These are phyloP conservation scores for Cenchrus americanus DNA, from an alignment of 176 grass and related monocot genomes.

Conservation along the genomic window DNA sequence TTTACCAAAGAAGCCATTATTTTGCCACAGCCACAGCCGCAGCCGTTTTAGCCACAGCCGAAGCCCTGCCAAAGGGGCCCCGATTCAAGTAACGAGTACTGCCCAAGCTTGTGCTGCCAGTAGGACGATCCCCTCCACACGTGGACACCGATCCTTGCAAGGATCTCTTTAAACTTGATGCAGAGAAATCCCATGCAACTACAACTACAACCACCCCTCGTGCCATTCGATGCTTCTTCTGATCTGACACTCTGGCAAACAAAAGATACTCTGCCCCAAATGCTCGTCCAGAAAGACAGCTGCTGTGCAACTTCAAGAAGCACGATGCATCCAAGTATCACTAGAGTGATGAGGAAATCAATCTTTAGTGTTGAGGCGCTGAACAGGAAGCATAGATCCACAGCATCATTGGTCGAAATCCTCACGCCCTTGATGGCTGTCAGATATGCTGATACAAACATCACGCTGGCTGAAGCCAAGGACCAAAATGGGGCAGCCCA, in stretches of 20 bases:
- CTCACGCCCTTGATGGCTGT: neutral
- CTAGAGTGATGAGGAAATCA: neutral
- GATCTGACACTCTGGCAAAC: neutral
- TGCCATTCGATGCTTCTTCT: no score
- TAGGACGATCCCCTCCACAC: neutral
- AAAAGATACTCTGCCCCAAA: slow-evolving; percentile 28
- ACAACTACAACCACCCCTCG: no score
- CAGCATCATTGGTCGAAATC: no score
- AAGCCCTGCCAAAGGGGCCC: no score
- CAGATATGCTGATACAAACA: neutral
- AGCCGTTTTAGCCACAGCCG: no score
- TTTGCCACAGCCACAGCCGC: no score
- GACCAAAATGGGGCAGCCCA: neutral
- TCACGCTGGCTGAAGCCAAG: neutral
- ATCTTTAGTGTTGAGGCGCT: neutral
- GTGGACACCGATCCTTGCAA: no score
- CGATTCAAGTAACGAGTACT: slow-evolving; percentile 13
- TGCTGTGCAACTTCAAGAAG: neutral
- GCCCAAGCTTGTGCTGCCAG: neutral
- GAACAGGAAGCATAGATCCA: no score
- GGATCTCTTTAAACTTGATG: no score
- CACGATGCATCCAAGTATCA: neutral
- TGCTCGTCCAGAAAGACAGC: neutral
- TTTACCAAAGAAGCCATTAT: no score
- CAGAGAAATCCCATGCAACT: no score